Conservation (phyloP, 768 basidiomycete species). For the Boletus patriciae region DNA sequence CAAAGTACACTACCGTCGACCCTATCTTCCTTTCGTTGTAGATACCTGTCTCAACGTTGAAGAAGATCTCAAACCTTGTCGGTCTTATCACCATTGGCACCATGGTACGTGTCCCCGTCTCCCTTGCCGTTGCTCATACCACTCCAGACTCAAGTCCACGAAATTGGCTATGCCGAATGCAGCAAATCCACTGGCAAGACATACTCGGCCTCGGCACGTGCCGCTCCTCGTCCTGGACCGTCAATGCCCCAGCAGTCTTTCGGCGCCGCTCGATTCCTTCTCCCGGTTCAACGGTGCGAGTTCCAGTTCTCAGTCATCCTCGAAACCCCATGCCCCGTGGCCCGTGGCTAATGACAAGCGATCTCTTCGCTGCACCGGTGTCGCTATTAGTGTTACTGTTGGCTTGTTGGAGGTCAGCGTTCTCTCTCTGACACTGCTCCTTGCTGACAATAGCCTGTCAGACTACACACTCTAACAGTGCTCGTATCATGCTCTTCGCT, state of each 20-base stretch:
- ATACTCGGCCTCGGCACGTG: slow-evolving; percentile 87
- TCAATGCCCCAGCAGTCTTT: slow-evolving; percentile 77
- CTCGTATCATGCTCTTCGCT: slow-evolving; percentile 92
- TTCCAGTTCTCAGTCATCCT: slow-evolving; percentile 94
- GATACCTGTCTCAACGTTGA: slow-evolving; percentile 97
- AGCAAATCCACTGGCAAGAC: slow-evolving; percentile 97
- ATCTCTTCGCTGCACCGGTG: slow-evolving; percentile 90
- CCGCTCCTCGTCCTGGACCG: slow-evolving; percentile 84
- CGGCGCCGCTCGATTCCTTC: slow-evolving; percentile 87
- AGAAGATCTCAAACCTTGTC: slow-evolving; percentile 91
- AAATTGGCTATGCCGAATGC: slow-evolving; percentile 94
- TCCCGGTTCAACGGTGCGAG: slow-evolving; percentile 91
- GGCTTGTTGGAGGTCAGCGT: slow-evolving; percentile 77
- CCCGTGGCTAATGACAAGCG: slow-evolving; percentile 95
- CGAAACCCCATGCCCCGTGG: slow-evolving; percentile 93
- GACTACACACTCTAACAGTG: slow-evolving; percentile 94
- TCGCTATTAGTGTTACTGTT: slow-evolving; percentile 90
- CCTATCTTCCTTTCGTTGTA: slow-evolving; percentile 95
- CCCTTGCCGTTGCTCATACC: not conserved
- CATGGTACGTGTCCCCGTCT: slow-evolving; percentile 60
- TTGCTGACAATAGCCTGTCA: slow-evolving; percentile 19
- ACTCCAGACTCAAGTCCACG: slow-evolving; percentile 93
- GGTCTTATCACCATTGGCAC: slow-evolving; percentile 96
- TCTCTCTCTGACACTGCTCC: not conserved
- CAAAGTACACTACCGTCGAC: slow-evolving; percentile 99